Conservation (phyloP, 1,284 basidiomycete species). For the Irpex sp. region DNA sequence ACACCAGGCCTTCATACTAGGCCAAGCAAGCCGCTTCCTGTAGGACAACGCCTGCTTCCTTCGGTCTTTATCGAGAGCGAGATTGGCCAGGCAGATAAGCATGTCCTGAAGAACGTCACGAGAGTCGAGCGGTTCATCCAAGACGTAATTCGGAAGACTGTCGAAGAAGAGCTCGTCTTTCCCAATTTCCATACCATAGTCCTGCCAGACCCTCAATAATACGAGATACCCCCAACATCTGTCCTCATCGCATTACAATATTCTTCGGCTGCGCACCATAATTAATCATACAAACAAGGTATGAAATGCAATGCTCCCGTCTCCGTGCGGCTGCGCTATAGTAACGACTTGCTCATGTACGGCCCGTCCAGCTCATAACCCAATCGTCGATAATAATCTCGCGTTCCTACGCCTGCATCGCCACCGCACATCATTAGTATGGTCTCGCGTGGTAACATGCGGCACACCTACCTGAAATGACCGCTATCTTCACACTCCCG, state of each 20-base stretch:
- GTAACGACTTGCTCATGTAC: constrained; percentile 88
- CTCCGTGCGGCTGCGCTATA: constrained; percentile 25
- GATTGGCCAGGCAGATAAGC: constrained; percentile 94
- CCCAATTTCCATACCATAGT: constrained; percentile 90
- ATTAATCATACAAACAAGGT: constrained; percentile 5
- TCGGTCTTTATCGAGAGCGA: constrained; percentile 94
- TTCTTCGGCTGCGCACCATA: not conserved
- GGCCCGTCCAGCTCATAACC: constrained; percentile 96
- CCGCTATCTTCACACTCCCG: constrained; percentile 90
- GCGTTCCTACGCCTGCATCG: constrained; percentile 78
- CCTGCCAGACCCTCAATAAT: constrained; percentile 39
- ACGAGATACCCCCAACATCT: not conserved
- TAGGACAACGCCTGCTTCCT: constrained; percentile 86
- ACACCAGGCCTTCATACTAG: constrained; percentile 23
- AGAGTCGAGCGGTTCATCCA: constrained; percentile 95
- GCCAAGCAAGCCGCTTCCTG: constrained; percentile 58
- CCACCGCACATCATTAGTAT: not conserved
- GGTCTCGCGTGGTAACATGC: constrained; percentile 7
- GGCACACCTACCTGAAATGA: constrained; percentile 78
- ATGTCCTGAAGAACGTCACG: constrained; percentile 95
- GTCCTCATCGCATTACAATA: not conserved
- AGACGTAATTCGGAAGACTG: constrained; percentile 90
- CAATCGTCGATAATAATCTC: constrained; percentile 91
- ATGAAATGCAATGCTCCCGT: constrained; percentile 24
- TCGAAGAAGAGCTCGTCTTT: constrained; percentile 93